Percentiles rank a stretch among this genome's conserved stretches.
Conservation (phyloP, 148 eudicot genomes). For the Rhododendron molle region DNA sequence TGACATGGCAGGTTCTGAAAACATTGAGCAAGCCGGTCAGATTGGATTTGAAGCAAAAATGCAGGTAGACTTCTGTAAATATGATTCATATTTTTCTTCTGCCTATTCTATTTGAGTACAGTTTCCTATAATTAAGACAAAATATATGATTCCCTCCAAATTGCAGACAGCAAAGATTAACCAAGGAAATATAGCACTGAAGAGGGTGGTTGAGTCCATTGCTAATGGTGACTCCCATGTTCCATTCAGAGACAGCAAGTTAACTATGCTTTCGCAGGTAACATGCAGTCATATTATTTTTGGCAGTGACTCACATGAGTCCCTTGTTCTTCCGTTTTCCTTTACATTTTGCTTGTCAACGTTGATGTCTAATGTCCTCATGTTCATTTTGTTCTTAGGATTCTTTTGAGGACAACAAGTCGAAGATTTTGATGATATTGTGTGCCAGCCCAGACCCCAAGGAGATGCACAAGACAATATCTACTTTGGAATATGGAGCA, state of each 20-base stretch:
- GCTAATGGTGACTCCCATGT: slow-evolving; percentile 98
- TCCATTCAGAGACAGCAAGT: slow-evolving; percentile 97
- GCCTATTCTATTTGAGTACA: not conserved
- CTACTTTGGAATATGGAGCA: slow-evolving; percentile 96
- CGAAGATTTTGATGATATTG: slow-evolving; percentile 89
- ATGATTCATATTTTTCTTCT: not conserved
- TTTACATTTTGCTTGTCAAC: not conserved
- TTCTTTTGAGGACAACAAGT: slow-evolving; percentile 94
- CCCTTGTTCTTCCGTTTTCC: not conserved
- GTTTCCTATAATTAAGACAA: not conserved
- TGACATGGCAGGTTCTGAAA: slow-evolving; percentile 99
- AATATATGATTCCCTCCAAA: not conserved
- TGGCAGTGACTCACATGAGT: not conserved
- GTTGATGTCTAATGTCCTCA: not conserved
- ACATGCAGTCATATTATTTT: not conserved
- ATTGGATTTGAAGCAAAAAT: slow-evolving; percentile 82
- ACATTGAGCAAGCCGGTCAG: slow-evolving; percentile 97
- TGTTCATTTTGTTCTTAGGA: slow-evolving; percentile 38
- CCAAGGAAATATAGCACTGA: slow-evolving; percentile 89
- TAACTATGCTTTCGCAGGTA: slow-evolving; percentile 99
- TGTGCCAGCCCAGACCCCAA: slow-evolving; percentile 96
- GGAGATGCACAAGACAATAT: slow-evolving; percentile 87
- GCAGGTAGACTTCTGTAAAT: slow-evolving; percentile 50
- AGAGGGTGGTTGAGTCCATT: slow-evolving; percentile 92
- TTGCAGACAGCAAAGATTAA: slow-evolving; percentile 92